Percentiles rank a stretch among this genome's conserved stretches.
Evolutionary conservation across 176 grass and related monocot species (phyloP).

Genomic region (Paspalum notatum): DNA sequence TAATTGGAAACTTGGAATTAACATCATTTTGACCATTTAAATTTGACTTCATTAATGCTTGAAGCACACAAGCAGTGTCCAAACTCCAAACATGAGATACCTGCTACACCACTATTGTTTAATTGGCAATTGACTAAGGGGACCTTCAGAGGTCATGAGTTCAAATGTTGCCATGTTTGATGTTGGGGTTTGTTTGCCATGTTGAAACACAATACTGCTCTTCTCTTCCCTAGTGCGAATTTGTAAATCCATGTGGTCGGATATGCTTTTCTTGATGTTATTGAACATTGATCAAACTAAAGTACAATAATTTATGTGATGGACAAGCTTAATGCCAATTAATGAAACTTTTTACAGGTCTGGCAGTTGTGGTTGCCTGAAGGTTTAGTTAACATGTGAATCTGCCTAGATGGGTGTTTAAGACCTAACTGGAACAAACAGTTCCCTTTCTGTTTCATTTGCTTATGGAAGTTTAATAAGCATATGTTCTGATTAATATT

Average conservation of each 20-base stretch:
- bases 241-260: background rate
- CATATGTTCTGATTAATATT: background rate
- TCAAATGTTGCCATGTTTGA: background rate
- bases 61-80: background rate
- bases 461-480: background rate
- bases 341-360: background rate
- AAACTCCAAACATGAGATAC: background rate
- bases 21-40: background rate
- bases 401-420: background rate
- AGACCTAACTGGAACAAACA: background rate
- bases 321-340: background rate
- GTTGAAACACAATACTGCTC: background rate
- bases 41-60: background rate
- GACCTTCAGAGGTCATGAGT: background rate
- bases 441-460: background rate
- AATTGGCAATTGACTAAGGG: background rate
- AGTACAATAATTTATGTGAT: no score
- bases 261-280: background rate
- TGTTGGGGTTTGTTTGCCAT: background rate
- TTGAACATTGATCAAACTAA: background rate
- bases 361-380: background rate
- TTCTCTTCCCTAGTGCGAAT: background rate
- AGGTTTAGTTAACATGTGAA: background rate
- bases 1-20: background rate
- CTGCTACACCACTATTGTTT: background rate